A percentile compares a stretch with the other conserved stretches of the same genome.
These are phyloP conservation scores for Cyberlindnera nakhonratchasimensis DNA, from an alignment of 805 yeast species.

Conservation along the genomic window DNA sequence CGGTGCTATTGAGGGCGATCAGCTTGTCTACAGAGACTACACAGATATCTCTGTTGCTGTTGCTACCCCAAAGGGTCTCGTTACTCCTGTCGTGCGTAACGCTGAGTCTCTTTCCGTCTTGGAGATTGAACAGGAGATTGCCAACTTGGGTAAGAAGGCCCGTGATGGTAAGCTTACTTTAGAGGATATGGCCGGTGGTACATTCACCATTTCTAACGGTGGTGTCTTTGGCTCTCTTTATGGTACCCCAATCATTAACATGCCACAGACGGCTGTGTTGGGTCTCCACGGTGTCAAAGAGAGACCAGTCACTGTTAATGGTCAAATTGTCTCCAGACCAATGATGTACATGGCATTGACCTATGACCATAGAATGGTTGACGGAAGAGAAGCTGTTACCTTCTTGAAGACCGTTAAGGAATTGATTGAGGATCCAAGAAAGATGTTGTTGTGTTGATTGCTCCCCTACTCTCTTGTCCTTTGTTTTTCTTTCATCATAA, in stretches of 20 bases:
- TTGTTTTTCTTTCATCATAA: neutral
- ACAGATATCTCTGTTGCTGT: conserved; percentile 95
- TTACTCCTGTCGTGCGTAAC: conserved; percentile 96
- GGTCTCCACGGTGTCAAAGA: conserved; percentile 98
- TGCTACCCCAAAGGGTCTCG: conserved; percentile 98
- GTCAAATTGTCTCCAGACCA: conserved; percentile 95
- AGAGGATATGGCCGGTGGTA: conserved; percentile 99
- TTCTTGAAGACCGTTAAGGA: conserved; percentile 96
- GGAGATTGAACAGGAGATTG: conserved; percentile 86
- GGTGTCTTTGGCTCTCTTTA: conserved; percentile 97
- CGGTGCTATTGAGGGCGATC: conserved; percentile 92
- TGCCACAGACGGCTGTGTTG: conserved; percentile 97
- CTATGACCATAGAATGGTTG: conserved; percentile 96
- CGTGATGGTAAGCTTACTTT: conserved; percentile 94
- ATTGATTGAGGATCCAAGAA: conserved; percentile 97
- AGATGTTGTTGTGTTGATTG: conserved; percentile 70
- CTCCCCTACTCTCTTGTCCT: neutral
- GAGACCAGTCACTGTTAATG: conserved; percentile 95
- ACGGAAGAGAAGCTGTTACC: conserved; percentile 98
- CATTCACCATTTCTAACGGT: conserved; percentile 98
- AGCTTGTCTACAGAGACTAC: conserved; percentile 94
- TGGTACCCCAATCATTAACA: conserved; percentile 97
- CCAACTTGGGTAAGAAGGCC: conserved; percentile 81
- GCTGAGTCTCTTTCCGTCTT: conserved; percentile 87
- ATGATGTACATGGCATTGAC: conserved; percentile 99